Evolutionary conservation across 495 filamentous ascomycete genomes (phyloP), one percentile per base, ranked within the genome.

Genomic region (Neurospora hispaniola): DNA sequence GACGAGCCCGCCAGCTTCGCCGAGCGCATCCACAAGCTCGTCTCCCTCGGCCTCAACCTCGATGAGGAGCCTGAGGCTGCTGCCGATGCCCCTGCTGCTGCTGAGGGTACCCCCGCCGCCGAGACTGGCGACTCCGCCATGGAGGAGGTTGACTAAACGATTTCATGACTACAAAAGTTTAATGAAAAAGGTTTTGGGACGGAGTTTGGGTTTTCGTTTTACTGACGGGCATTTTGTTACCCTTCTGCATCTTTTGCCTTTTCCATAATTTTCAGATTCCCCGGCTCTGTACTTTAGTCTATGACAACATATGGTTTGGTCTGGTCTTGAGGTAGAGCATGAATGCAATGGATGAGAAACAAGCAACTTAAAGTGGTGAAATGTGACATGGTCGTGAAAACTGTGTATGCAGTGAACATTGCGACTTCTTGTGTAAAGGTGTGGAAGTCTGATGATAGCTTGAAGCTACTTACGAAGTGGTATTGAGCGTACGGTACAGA

Each of bases 21-120:
- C 74, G 93, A 98, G 88, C 96, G 96, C 81, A 97, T 99, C 81
- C 94, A 99, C 91, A 96, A 96, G 90, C 93, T 99, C 70, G 94
- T 99, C 59, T 93, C 93, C 72, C 90, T 98, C 59, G 96, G 96
- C 78, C 86, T 99, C 79, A 97, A 98, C 87, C 89, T 98, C 70
- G 94, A 98, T 73, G 96, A 97, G 86, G 78, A 94, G 79, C 88
- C 90, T 71, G 92, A 94, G 82, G 89, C 90, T 71, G 84, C 88
- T 72, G 89, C 90, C 80, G 91, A 88, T 70, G 84, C 88, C 77
- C 85, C 87, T 54, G 87, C 90, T 42, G 83, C 85, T 35, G 82
- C 83, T 39, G 79, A 82, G 23, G 81, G 80, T 42, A 76, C 75
- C 48, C 70, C 84, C n/a, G 81, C 87, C 41, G 85, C 84, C 71